Conservation (phyloP, 106 monocot genomes). For the Apostasia ramifera region DNA sequence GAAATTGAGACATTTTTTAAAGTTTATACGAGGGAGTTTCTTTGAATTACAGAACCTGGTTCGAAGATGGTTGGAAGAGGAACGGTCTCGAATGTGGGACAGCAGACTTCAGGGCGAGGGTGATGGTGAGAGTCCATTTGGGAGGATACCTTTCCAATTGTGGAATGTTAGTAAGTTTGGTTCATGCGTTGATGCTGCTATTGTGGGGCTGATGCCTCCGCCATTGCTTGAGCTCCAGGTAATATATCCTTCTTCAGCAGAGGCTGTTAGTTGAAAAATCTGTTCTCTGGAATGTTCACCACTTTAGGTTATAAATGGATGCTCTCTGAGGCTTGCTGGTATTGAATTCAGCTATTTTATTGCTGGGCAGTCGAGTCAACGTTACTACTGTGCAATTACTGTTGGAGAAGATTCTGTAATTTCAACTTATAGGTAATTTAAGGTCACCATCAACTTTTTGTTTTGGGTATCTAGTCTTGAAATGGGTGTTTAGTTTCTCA, state of each 20-base stretch:
- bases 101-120: constrained; percentile 27
- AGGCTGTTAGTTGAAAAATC: neutral
- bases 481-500: neutral
- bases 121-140: constrained; percentile 30
- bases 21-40: neutral
- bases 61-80: constrained; percentile 47
- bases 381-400: constrained; percentile 73
- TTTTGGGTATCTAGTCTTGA: neutral
- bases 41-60: constrained; percentile 48
- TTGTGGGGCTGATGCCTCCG: constrained; percentile 86
- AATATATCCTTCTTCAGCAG: constrained; percentile 1
- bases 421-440: constrained; percentile 75
- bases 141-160: constrained; percentile 55
- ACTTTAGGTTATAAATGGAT: constrained; percentile 11
- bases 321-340: constrained; percentile 55
- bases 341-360: constrained; percentile 92
- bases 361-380: constrained; percentile 86
- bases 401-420: constrained; percentile 83
- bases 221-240: constrained; percentile 96
- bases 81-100: constrained; percentile 32
- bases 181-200: constrained; percentile 80
- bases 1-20: neutral
- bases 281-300: neutral
- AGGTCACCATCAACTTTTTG: neutral
- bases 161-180: constrained; percentile 87